Base-by-base conservation (phyloP, 2,329 filamentous ascomycete genomes). In the Aspergillus sp. region DNA sequence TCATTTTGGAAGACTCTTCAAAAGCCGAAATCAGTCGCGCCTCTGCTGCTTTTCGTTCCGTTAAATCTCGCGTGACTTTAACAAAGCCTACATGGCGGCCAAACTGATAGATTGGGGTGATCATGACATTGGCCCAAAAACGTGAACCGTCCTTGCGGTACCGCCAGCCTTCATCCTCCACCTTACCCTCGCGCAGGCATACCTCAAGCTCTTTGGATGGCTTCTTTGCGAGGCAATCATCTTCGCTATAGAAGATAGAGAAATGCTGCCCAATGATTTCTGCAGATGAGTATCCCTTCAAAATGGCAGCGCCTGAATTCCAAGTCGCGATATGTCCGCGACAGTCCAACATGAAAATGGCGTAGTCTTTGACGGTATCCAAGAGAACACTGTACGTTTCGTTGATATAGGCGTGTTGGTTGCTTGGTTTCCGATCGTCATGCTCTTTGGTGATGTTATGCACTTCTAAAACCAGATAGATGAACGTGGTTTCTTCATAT, bases 1-100 rank as follows among this genome's bases (percentile, higher is more conserved):
- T 83, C 45, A 83, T 61, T 50, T 76, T 77, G n/a, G 77, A 75
- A n/a, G 78, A 75, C 59, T 83, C 79, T 53, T 83, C 79, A 49
- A 77, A 81, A 2, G 77, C 78, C 8, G 72, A 62, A 35, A 81
- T 77, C 12, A 81, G 61, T 3, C 72, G 72, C n/a, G 71, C 62
- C 55, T 82, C 78, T 9, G 74, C 72, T 35, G 73, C 73, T 44
- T 76, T 75, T 27, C 76, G 69, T 51, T 81, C 77, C 0, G 75
- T 79, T 49, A 81, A 53, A 50, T 82, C 77, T 26, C 79, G 70
- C 1, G 77, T 81, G 33, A 82, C 73, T 54, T 81, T 82, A 53
- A 74, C 75, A 48, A 78, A 82, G 9, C 79, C 79, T 7, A 81
- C 66, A 42, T 79, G 75, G 6, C 70, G 65, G 26, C 71, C 72